Percentiles rank a stretch among this genome's conserved stretches.
Conservation (phyloP, 257 asterid species). For the Cynanchum wilfordii region DNA sequence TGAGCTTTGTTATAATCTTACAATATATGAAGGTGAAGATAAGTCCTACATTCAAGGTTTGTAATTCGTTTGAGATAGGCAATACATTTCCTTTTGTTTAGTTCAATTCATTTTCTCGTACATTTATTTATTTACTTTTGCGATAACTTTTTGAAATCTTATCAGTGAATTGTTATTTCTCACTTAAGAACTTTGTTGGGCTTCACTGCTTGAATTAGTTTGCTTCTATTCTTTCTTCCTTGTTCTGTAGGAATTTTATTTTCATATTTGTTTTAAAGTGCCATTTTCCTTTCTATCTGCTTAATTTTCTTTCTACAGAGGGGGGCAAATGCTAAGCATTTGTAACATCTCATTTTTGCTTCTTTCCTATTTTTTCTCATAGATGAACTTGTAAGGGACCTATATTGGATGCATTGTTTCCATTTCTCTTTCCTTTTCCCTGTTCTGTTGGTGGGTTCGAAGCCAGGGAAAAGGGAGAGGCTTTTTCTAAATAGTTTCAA, state of each 20-base stretch:
- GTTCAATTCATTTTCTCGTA: not conserved
- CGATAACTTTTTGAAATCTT: not conserved
- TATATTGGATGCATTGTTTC: not conserved
- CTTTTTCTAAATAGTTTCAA: not conserved
- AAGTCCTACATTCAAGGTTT: slow-evolving; percentile 53
- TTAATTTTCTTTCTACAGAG: not conserved
- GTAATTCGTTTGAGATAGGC: slow-evolving; percentile 11
- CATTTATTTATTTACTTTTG: slow-evolving; percentile 7
- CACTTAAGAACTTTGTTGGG: not conserved
- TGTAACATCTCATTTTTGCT: not conserved
- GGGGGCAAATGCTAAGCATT: not conserved
- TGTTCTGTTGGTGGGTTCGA: not conserved
- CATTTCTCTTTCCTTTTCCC: not conserved
- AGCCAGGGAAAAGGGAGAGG: not conserved
- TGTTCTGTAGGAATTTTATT: not conserved
- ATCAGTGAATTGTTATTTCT: not conserved
- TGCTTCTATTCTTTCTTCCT: not conserved
- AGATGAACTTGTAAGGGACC: not conserved
- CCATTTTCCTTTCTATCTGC: not conserved
- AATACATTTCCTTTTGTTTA: slow-evolving; percentile 1
- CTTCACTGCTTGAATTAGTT: not conserved
- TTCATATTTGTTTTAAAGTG: not conserved
- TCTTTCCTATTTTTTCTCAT: not conserved
- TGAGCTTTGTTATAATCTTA: slow-evolving; percentile 48
- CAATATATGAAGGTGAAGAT: slow-evolving; percentile 43